Evolutionary conservation across 495 filamentous ascomycete species (phyloP).

Genomic region (Penicillium paradoxum): DNA sequence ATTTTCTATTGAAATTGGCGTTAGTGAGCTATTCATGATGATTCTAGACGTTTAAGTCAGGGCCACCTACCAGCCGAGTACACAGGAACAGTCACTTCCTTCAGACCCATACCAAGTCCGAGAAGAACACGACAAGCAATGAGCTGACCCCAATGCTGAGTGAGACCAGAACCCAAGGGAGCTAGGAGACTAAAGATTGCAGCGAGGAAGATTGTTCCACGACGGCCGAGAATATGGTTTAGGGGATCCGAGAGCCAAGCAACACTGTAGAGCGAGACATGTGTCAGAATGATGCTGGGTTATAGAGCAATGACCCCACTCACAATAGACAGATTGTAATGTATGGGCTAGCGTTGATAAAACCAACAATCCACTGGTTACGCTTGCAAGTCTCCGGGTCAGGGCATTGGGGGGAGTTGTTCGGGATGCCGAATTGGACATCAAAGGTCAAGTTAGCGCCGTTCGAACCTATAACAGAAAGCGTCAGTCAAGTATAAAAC

Average conservation of each 20-base stretch:
- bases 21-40: neutral
- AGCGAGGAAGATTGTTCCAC: conserved; percentile 62
- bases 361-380: conserved; percentile 42
- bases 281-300: neutral
- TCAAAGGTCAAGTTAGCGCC: conserved; percentile 70
- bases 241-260: conserved; percentile 70
- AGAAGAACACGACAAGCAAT: conserved; percentile 59
- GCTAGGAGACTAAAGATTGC: conserved; percentile 59
- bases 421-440: conserved; percentile 37
- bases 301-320: conserved; percentile 2
- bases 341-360: conserved; percentile 43
- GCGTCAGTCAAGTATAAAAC: neutral
- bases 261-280: conserved; percentile 30
- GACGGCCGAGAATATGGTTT: conserved; percentile 61
- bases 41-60: neutral
- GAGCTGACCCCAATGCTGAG: conserved; percentile 58
- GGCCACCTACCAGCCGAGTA: conserved; percentile 51
- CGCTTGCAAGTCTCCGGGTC: conserved; percentile 20
- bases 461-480: conserved; percentile 50
- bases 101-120: conserved; percentile 66
- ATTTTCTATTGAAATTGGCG: conserved; percentile 47
- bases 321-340: conserved; percentile 41
- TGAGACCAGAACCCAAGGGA: conserved; percentile 62
- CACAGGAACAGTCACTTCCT: conserved; percentile 58
- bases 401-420: conserved; percentile 38